A percentile compares a stretch with the other conserved stretches of the same genome.
These are phyloP conservation scores for Tylopilus sp. DNA, from an alignment of 768 basidiomycete genomes.

Conservation along the genomic window DNA sequence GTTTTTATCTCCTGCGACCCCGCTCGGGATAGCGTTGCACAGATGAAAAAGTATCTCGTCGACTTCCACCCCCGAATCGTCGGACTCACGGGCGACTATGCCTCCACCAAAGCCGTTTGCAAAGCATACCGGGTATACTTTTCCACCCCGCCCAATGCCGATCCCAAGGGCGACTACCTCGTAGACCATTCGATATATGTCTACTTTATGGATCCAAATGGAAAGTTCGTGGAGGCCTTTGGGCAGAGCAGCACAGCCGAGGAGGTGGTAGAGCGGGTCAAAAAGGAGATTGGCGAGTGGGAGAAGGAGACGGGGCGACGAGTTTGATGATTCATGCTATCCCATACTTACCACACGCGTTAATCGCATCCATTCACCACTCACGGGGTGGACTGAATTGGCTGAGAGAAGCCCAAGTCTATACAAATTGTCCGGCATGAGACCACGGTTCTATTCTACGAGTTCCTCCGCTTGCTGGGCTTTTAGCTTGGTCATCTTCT, in stretches of 20 bases:
- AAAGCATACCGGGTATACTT: conserved; percentile 98
- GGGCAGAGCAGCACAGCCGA: conserved; percentile 74
- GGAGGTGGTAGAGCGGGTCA: conserved; percentile 63
- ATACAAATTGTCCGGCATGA: conserved; percentile 13
- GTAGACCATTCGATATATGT: conserved; percentile 98
- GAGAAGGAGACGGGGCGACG: conserved; percentile 33
- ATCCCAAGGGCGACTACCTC: conserved; percentile 89
- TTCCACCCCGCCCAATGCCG: conserved; percentile 87
- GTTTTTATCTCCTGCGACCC: conserved; percentile 98
- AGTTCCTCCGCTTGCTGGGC: conserved; percentile 40
- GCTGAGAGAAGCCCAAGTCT: conserved; percentile 5
- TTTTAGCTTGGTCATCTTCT: conserved; percentile 73
- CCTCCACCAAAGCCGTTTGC: conserved; percentile 80
- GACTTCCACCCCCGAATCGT: conserved; percentile 93
- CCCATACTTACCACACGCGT: conserved; percentile 1
- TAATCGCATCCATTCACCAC: conserved; percentile 16
- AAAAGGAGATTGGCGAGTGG: conserved; percentile 47
- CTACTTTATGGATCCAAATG: conserved; percentile 95
- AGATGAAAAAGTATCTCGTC: conserved; percentile 59
- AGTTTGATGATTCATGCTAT: conserved; percentile 27
- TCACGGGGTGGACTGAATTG: neutral
- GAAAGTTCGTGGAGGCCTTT: conserved; percentile 94
- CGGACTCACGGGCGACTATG: conserved; percentile 87
- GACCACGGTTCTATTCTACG: conserved; percentile 24
- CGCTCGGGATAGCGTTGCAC: conserved; percentile 70